Percentiles rank a stretch among this genome's conserved stretches.
These are phyloP conservation scores for Erucastrum elatum DNA, from an alignment of 345 rosid genomes.

Conservation along the genomic window DNA sequence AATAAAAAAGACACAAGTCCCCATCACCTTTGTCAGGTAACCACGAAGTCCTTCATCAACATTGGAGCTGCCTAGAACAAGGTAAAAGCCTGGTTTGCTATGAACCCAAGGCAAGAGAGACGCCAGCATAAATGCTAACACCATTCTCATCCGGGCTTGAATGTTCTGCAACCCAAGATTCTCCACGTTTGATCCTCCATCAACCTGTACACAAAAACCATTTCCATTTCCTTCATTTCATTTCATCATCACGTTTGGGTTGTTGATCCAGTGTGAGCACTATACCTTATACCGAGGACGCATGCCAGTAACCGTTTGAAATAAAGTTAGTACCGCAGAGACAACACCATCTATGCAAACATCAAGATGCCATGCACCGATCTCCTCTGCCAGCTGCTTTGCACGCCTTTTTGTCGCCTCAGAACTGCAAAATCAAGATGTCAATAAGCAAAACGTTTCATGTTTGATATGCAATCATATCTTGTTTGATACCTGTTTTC, in stretches of 20 bases:
- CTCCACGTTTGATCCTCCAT: conserved; percentile 91
- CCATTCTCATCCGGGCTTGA: conserved; percentile 98
- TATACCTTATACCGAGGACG: conserved; percentile 71
- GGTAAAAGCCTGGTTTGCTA: conserved; percentile 82
- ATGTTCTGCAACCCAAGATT: conserved; percentile 88
- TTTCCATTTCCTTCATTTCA: conserved; percentile 7
- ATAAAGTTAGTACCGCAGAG: conserved; percentile 71
- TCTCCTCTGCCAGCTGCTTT: conserved; percentile 79
- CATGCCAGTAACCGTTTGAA: conserved; percentile 85
- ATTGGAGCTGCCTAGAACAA: conserved; percentile 93
- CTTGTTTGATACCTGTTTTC: conserved; percentile 74
- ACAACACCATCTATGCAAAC: conserved; percentile 77
- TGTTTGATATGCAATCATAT: neutral
- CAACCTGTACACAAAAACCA: conserved; percentile 50
- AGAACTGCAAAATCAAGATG: conserved; percentile 54
- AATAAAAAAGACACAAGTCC: neutral
- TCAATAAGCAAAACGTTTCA: neutral
- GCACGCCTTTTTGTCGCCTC: conserved; percentile 68
- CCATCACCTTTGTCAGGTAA: conserved; percentile 81
- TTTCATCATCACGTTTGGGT: neutral
- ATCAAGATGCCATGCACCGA: conserved; percentile 96
- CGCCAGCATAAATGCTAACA: conserved; percentile 85
- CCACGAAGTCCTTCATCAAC: conserved; percentile 96
- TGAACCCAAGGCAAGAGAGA: conserved; percentile 98
- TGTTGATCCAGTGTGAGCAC: neutral